These are phyloP conservation scores for Tubosaeta sp. DNA, from an alignment of 768 basidiomycete species.

Conservation along the genomic window DNA sequence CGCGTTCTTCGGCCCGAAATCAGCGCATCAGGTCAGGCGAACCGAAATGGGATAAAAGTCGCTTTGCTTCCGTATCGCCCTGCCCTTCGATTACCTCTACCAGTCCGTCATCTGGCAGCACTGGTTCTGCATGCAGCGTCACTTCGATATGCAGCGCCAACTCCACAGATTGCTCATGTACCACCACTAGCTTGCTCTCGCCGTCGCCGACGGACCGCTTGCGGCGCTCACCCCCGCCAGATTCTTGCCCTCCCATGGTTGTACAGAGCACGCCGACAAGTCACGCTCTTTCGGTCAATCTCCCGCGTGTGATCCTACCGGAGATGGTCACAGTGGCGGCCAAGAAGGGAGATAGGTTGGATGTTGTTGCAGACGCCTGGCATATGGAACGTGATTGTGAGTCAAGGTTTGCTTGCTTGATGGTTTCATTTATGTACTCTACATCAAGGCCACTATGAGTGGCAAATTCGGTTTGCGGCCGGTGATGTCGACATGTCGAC, in stretches of 20 bases:
- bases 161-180: conserved; percentile 14
- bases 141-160: conserved; percentile 17
- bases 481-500: conserved; percentile 52
- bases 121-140: conserved; percentile 25
- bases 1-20: conserved; percentile 27
- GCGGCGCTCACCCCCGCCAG: conserved; percentile 30
- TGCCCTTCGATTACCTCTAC: conserved; percentile 24
- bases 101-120: conserved; percentile 21
- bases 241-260: conserved; percentile 41
- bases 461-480: conserved; percentile 52
- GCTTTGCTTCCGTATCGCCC: conserved; percentile 28
- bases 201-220: conserved; percentile 30
- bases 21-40: conserved; percentile 23
- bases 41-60: conserved; percentile 26
- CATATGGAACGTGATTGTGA: conserved; percentile 56
- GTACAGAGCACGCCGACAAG: conserved; percentile 36
- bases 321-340: conserved; percentile 65
- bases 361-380: conserved; percentile 60
- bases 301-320: conserved; percentile 45
- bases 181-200: conserved; percentile 13
- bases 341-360: conserved; percentile 53
- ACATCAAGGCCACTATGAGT: conserved; percentile 53
- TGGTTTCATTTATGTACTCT: conserved; percentile 2
- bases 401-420: conserved; percentile 20
- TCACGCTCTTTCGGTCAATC: conserved; percentile 45